phyloP scores from a whole-genome alignment of 2,329 filamentous ascomycete genomes.

The Gaeumannomyces tritici region DNA sequence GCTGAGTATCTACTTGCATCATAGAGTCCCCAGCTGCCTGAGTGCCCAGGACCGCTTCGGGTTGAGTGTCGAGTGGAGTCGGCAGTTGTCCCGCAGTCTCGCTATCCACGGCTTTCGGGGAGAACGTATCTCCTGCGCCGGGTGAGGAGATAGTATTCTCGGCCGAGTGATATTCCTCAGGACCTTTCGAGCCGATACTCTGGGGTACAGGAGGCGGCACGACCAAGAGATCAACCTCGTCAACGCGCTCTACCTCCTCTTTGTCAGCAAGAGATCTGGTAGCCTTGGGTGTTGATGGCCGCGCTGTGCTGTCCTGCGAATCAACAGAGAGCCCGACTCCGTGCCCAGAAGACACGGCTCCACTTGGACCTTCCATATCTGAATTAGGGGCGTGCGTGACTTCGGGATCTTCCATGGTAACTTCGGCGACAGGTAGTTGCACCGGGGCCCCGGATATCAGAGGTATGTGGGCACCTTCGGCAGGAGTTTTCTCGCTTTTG shows the following conservation, averaged over 20 bases:
- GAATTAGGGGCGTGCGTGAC: too few species aligned
- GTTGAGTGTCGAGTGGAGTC: slow-evolving; percentile 8
- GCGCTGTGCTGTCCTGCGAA: background rate
- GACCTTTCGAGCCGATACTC: background rate
- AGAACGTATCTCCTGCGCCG: background rate
- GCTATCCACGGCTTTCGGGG: background rate
- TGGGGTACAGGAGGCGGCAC: background rate
- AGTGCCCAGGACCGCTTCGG: background rate
- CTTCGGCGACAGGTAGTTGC: too few species aligned
- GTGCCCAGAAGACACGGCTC: background rate
- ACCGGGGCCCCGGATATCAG: too few species aligned
- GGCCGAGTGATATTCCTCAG: background rate
- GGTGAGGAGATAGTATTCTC: background rate
- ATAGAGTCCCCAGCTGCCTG: background rate
- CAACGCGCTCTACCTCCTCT: background rate
- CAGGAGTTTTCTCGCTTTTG: too few species aligned
- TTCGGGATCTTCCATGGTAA: too few species aligned
- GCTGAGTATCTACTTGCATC: background rate
- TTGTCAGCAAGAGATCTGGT: background rate
- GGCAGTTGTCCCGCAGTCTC: slow-evolving; percentile 1
- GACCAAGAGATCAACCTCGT: background rate
- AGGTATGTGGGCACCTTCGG: too few species aligned
- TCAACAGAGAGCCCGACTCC: background rate
- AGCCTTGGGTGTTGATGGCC: background rate
- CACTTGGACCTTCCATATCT: too few species aligned